phyloP scores from a whole-genome alignment of 768 basidiomycete genomes.

The Hypholoma fasciculare region DNA sequence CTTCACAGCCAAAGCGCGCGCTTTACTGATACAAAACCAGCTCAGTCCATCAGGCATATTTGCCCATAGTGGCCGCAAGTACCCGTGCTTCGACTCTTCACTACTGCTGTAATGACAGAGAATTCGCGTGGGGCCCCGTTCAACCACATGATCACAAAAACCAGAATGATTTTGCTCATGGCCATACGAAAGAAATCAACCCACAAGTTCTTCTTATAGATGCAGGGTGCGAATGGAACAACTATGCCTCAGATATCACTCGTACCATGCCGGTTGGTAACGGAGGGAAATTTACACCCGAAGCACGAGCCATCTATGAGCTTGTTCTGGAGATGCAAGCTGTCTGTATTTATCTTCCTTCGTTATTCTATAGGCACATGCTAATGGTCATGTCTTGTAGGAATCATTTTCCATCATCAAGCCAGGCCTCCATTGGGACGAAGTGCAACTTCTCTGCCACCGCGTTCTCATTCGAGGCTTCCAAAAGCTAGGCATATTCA shows the following conservation, averaged over 20 bases:
- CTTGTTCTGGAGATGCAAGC: slow-evolving; percentile 89
- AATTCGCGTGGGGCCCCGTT: slow-evolving; percentile 84
- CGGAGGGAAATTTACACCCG: slow-evolving; percentile 82
- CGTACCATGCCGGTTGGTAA: slow-evolving; percentile 94
- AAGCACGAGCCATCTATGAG: slow-evolving; percentile 81
- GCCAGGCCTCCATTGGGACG: slow-evolving; percentile 90
- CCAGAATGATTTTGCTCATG: slow-evolving; percentile 42
- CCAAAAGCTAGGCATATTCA: slow-evolving; percentile 84
- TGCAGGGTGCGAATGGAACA: slow-evolving; percentile 87
- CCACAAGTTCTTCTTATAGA: slow-evolving; percentile 89
- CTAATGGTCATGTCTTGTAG: slow-evolving; percentile 29
- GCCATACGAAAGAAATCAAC: slow-evolving; percentile 38
- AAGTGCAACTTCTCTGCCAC: slow-evolving; percentile 82
- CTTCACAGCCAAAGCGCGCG: background rate
- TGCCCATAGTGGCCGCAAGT: slow-evolving; percentile 90
- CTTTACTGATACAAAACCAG: slow-evolving; percentile 36
- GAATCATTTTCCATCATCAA: slow-evolving; percentile 67
- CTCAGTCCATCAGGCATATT: slow-evolving; percentile 84
- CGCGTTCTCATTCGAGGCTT: slow-evolving; percentile 80
- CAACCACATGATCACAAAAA: slow-evolving; percentile 55
- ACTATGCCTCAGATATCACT: slow-evolving; percentile 56
- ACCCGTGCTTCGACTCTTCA: slow-evolving; percentile 88
- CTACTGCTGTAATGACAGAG: slow-evolving; percentile 91
- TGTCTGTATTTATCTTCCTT: slow-evolving; percentile 5
- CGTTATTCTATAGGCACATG: background rate